Base-by-base conservation (phyloP, 2,329 filamentous ascomycete species). In the Colletotrichum falcatum region DNA sequence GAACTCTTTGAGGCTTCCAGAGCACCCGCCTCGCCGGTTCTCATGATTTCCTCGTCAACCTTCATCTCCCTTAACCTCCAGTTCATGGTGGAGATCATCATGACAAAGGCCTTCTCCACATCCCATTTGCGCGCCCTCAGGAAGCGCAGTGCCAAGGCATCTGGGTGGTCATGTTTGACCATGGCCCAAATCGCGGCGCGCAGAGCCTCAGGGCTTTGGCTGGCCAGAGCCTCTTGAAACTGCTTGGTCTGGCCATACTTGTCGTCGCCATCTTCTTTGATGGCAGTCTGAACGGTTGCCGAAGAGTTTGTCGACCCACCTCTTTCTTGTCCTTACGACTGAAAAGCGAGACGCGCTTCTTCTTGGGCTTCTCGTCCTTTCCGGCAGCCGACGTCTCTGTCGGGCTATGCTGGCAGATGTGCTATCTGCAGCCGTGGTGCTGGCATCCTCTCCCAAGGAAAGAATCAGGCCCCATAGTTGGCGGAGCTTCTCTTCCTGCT, bases 71-170 rank as follows among this genome's bases (percentile, higher is more conserved):
- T 86, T 66, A 90, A 83, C 74, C 96, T 90, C 96, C 96, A 99
- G 79, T 94, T 92, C 88, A 98, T 93, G 0, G 96, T 97, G 2
- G 94, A 94, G 53, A 99, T 88, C 80, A 98, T 84, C 96, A 99
- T 99, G 74, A 97, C 88, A 33, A 98, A 86, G 5, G 96, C 96
- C 79, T 94, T 94, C 61, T 97, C 92, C 23, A 97, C 90, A 78
- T 99, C 94, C 96, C 96, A 99, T 82, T 97, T 97, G 55, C 94
- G 88, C n/a, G 94, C 94, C 61, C 94, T 87, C 66, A 97, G 84
- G 80, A 97, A 97, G 51, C 94, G 90, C 67, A 97, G 83, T 20
- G 95, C 83, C 23, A 97, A 84, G 2, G 91, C 92, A 81, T 99
- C 96, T 0, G 96, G 96, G 78, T 98, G 90, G 78, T 99, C 96